Evolutionary conservation across 2,329 filamentous ascomycete genomes (phyloP).

Genomic region (Metarhizium robertsii): DNA sequence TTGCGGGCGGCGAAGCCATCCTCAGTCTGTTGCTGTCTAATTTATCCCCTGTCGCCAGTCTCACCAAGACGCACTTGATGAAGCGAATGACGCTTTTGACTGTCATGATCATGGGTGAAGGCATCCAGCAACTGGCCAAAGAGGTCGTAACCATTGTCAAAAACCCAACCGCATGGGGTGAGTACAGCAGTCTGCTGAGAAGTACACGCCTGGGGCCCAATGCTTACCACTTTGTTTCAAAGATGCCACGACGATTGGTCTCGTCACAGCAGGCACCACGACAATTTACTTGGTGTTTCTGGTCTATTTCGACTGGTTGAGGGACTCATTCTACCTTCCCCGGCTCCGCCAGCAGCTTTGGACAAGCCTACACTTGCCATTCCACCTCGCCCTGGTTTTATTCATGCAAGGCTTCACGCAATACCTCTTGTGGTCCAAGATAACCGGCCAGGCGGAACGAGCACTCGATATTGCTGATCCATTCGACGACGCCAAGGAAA

Average conservation of each 20-base stretch:
- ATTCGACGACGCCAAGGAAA: too few relatives aligned
- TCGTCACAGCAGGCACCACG: constrained; percentile 27
- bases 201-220: constrained; percentile 3
- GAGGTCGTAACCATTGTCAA: constrained; percentile 41
- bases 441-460: constrained; percentile 6
- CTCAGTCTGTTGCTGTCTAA: constrained; percentile 43
- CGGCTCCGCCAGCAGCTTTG: constrained; percentile 49
- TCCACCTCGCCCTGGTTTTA: constrained; percentile 53
- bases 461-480: too few relatives aligned
- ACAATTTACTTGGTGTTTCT: constrained; percentile 38
- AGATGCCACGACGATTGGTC: constrained; percentile 25
- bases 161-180: constrained; percentile 30
- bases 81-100: constrained; percentile 55
- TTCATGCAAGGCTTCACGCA: constrained; percentile 55
- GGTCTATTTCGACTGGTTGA: constrained; percentile 52
- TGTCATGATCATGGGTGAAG: constrained; percentile 57
- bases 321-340: constrained; percentile 46
- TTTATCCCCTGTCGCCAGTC: constrained; percentile 46
- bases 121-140: constrained; percentile 47
- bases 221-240: background rate
- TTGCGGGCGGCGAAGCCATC: constrained; percentile 43
- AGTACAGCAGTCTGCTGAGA: constrained; percentile 4
- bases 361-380: constrained; percentile 50
- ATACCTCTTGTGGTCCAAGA: constrained; percentile 37
- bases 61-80: constrained; percentile 53